Evolutionary conservation across 495 filamentous ascomycete genomes (phyloP), one percentile per base, ranked within the genome.

Genomic region (Hypoxylon crocopeplum): DNA sequence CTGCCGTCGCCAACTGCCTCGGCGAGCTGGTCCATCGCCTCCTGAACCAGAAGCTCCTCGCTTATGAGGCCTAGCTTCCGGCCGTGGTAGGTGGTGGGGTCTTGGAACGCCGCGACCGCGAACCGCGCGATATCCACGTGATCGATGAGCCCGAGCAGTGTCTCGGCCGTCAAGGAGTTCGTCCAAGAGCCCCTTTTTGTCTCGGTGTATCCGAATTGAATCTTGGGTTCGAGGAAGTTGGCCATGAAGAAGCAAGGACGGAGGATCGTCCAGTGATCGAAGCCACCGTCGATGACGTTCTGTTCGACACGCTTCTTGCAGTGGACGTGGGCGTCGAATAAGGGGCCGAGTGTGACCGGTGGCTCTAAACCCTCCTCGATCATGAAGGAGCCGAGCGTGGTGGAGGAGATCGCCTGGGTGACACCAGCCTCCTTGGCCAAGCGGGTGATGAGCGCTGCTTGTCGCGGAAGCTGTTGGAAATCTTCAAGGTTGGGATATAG

Each of bases 171-270:
- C 19, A 60, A 15, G 0, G 48, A 17, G 16, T 11, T 59, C 7
- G 48, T 47, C 36, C 72, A 75, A 17, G 47, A 46, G 10, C 71
- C 69, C 1, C 62, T 69, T 13, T 72, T 66, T 1, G 79, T 53
- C 1, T 74, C 75, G 6, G 69, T 56, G 41, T 78, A 78, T 51
- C 75, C 39, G 12, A 16, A 24, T 67, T 2, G 27, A 1, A 72
- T 69, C 6, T 73, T 54, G 1, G 79, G 80, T 6, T 57, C 32
- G 17, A 79, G 40, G 62, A 76, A 77, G 39, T 82, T 81, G 3
- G 75, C 69, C 78, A 82, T 82, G 69, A 83, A 81, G 46, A 75
- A 77, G 3, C 72, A 75, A 0, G 79, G 78, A 11, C 78, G 73
- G 8, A 83, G 37, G 8, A 83, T 72, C 0, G 78, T 78, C 68